Percentiles rank a stretch among this genome's conserved stretches.
phyloP scores from a whole-genome alignment of 1,139 yeast genomes.

The Diutina rugosa region DNA sequence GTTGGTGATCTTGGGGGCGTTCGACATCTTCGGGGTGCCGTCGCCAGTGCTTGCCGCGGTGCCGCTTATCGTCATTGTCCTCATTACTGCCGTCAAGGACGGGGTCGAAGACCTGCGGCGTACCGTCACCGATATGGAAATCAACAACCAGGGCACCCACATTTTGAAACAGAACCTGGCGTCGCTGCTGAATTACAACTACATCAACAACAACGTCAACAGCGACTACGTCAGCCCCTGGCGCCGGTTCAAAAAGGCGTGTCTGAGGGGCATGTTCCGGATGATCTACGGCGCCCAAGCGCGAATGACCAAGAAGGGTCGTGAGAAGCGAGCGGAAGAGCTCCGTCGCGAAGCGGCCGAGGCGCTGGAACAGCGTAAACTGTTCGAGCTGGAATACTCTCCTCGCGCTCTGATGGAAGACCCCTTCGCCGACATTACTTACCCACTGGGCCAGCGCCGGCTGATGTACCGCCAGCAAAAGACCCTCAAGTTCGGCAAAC shows the following conservation, averaged over 20 bases:
- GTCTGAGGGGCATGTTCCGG: neutral
- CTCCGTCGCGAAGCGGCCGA: constrained; percentile 5
- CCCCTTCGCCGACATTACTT: neutral
- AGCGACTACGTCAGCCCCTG: constrained; percentile 41
- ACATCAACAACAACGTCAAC: constrained; percentile 29
- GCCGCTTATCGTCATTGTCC: constrained; percentile 45
- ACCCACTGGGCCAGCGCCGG: constrained; percentile 1
- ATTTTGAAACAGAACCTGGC: constrained; percentile 11
- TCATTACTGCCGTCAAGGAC: constrained; percentile 42
- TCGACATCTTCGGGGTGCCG: constrained; percentile 47
- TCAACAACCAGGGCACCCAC: constrained; percentile 39
- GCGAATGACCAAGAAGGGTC: constrained; percentile 25
- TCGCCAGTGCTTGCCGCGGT: constrained; percentile 43
- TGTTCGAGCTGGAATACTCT: neutral
- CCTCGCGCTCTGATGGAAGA: neutral
- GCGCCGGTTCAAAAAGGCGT: constrained; percentile 44
- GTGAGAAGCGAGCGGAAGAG: constrained; percentile 19
- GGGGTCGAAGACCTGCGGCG: constrained; percentile 48
- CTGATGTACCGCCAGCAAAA: constrained; percentile 2
- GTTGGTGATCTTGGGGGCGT: constrained; percentile 37
- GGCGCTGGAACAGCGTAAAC: neutral
- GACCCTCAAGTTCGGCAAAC: constrained; percentile 4
- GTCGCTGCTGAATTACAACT: constrained; percentile 8
- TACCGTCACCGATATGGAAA: constrained; percentile 38
- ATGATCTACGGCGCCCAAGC: constrained; percentile 12